Evolutionary conservation across 225 moss, liverwort and hornwort species (phyloP), one percentile per base, ranked within the genome.

Genomic region (Pseudisothecium myosuroides): DNA sequence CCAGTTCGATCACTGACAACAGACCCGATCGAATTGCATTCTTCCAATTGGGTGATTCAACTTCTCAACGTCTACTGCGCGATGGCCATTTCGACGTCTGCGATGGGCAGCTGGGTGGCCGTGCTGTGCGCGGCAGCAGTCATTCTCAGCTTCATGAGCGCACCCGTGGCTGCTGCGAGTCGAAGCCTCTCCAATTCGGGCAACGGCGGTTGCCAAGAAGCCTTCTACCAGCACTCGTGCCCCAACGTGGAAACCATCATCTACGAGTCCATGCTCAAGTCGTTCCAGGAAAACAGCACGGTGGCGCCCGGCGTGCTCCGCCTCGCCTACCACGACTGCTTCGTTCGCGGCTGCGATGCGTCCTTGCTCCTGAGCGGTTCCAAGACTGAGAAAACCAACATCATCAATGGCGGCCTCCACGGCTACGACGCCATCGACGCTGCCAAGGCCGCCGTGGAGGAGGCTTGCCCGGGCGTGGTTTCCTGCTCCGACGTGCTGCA

Each of bases 401-500:
- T 29, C 13, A 92, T 94, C 76, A 93, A 94, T 14, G 9, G 27
- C 82, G 68, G 93, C 61, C 64, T 93, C 17, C 93, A 89, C 62
- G 92, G 87, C 14, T 93, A 45, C 80, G 78, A 90, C 0, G 93
- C 90, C 45, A 87, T 95, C 22, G 96, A 96, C 37, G 91, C 93
- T 8, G 93, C 94, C 49, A 96, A 96, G 87, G 93, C 90, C 26
- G 95, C 94, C 56, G 93, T 96, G 34, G 96, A 96, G 77, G 80
- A 89, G 31, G 95, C 89, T 4, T 96, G 96, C 58, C 96, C 94
- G 3, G 94, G 94, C 7, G 45, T 92, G 5, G 94, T 96, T 17
- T 96, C 95, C 3, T 96, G 96, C 85, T 93, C 95, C 28, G 94
- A 96, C 41, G 94, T 96, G 31, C 61, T 96, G 52, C 94, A 95